Conservation (phyloP, 2,329 filamentous ascomycete genomes). For the Xylaria sp. region DNA sequence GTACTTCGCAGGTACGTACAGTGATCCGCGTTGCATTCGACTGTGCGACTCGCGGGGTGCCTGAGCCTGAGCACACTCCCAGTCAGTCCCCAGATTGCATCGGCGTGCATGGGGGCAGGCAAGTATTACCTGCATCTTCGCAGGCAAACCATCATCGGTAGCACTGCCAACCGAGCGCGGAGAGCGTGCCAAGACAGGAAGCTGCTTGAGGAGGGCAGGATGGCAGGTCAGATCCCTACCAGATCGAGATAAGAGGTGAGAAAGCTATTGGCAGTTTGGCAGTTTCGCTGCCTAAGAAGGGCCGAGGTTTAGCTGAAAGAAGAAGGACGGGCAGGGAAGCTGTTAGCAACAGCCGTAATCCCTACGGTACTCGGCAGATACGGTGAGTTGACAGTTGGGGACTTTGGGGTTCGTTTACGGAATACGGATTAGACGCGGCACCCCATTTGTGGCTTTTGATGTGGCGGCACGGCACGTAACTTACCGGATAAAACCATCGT, state of each 20-base stretch:
- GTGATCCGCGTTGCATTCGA: neutral
- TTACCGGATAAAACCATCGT: no score
- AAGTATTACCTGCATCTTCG: no score
- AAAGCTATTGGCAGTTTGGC: neutral
- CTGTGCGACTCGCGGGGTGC: neutral
- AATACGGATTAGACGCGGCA: neutral
- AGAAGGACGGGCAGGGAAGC: neutral
- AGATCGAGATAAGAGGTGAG: slow-evolving; percentile 8
- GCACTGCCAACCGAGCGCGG: neutral
- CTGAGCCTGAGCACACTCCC: neutral
- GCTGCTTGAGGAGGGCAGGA: slow-evolving; percentile 4
- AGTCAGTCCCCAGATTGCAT: no score
- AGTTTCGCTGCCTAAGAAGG: neutral
- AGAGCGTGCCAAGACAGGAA: slow-evolving; percentile 17
- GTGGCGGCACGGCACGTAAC: neutral
- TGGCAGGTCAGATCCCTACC: neutral
- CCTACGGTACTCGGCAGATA: neutral
- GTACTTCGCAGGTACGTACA: neutral
- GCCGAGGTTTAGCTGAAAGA: neutral
- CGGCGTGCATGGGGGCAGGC: no score
- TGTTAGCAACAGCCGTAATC: neutral
- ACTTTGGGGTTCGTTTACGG: no score
- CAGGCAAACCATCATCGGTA: neutral
- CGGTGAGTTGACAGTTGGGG: neutral
- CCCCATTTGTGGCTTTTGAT: neutral